These are phyloP conservation scores for Beauveria caledonica DNA, from an alignment of 2,329 filamentous ascomycete species.

Conservation along the genomic window DNA sequence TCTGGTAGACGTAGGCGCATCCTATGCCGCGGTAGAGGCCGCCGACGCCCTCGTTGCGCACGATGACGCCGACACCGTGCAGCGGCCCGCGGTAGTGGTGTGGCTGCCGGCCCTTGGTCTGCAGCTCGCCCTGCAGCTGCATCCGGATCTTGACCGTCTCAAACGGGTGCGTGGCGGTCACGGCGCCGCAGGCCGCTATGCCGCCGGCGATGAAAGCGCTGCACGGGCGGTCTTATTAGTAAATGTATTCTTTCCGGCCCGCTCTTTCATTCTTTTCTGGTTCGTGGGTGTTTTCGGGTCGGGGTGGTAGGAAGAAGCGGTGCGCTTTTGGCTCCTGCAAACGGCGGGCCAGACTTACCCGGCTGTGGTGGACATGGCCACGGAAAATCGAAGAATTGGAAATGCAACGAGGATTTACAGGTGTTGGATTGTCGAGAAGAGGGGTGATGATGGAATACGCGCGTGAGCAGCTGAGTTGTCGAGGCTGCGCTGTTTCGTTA, in stretches of 20 bases:
- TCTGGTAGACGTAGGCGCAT: constrained; percentile 92
- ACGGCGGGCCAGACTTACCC: neutral
- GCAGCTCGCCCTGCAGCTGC: constrained; percentile 93
- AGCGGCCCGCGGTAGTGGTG: constrained; percentile 86
- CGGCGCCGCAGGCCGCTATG: constrained; percentile 92
- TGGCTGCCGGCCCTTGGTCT: constrained; percentile 74
- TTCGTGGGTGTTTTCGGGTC: neutral
- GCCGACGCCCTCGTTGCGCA: constrained; percentile 78
- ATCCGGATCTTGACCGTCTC: constrained; percentile 98
- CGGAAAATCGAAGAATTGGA: neutral
- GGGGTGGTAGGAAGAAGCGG: neutral
- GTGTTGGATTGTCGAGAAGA: neutral
- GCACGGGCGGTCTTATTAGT: constrained; percentile 4
- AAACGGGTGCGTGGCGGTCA: constrained; percentile 95
- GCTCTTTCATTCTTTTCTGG: too few species aligned
- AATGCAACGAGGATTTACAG: neutral
- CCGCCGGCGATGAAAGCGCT: constrained; percentile 92
- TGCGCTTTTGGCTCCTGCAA: neutral
- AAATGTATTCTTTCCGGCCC: neutral
- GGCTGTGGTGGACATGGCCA: constrained; percentile 11
- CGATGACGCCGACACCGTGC: constrained; percentile 83
- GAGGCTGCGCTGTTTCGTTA: constrained; percentile 6
- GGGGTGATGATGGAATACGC: neutral
- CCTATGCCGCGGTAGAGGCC: constrained; percentile 86
- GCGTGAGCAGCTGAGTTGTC: neutral